phyloP scores from a whole-genome alignment of 495 filamentous ascomycete species.

The Tuber aestivum region DNA sequence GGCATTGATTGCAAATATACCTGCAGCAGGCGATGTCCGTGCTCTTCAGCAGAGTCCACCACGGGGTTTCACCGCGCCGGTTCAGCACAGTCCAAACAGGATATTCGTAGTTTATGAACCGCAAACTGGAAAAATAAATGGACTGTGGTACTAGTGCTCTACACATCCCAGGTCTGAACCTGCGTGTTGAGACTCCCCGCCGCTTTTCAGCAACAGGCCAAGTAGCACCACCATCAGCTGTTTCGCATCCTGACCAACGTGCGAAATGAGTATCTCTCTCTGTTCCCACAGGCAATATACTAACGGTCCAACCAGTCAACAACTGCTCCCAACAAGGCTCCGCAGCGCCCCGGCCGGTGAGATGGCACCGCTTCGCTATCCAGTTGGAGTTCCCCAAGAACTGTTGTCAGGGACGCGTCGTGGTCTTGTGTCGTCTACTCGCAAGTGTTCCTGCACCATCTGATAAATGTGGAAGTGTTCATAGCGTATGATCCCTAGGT shows the following conservation, averaged over 20 bases:
- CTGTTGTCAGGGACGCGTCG: slow-evolving; percentile 4
- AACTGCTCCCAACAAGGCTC: slow-evolving; percentile 11
- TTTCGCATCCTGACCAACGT: slow-evolving; percentile 8
- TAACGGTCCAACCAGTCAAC: slow-evolving; percentile 15
- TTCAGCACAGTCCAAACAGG: too few species aligned
- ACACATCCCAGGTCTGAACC: too few species aligned
- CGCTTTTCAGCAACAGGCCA: neutral
- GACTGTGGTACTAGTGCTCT: too few species aligned
- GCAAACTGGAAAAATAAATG: too few species aligned
- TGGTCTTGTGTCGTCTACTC: slow-evolving; percentile 15
- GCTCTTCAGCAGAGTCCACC: slow-evolving; percentile 9
- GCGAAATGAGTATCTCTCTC: neutral
- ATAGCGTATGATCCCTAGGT: slow-evolving; percentile 17
- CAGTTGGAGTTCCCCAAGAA: slow-evolving; percentile 7
- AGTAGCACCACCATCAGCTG: neutral
- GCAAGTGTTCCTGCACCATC: slow-evolving; percentile 22
- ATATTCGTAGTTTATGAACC: too few species aligned
- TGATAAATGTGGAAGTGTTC: slow-evolving; percentile 19
- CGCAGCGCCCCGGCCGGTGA: slow-evolving; percentile 15
- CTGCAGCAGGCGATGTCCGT: slow-evolving; percentile 8
- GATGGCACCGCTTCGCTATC: slow-evolving; percentile 12
- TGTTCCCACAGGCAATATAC: slow-evolving; percentile 13
- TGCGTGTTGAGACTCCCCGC: too few species aligned
- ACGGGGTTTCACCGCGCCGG: too few species aligned
- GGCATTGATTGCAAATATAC: slow-evolving; percentile 18